phyloP scores from a whole-genome alignment of 805 yeast species.

The Pichia nakasei region DNA sequence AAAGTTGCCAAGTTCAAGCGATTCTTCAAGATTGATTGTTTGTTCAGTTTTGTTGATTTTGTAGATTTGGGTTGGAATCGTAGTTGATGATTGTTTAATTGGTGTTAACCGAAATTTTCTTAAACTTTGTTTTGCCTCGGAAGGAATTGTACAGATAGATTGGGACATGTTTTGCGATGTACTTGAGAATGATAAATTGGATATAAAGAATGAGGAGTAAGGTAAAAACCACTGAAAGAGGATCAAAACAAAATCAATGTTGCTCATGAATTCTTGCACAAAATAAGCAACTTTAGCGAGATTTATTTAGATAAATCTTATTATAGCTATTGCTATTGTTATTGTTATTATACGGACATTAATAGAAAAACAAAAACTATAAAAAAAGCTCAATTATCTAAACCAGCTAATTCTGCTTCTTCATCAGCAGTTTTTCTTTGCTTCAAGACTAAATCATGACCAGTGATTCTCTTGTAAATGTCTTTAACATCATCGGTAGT shows the following conservation, averaged over 20 bases:
- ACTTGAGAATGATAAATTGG: too few relatives aligned
- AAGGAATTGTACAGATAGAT: constrained; percentile 52
- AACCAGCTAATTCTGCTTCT: constrained; percentile 39
- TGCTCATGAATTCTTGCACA: too few relatives aligned
- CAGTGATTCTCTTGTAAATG: constrained; percentile 82
- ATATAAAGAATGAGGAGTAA: too few relatives aligned
- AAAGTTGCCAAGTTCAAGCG: constrained; percentile 36
- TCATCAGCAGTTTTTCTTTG: constrained; percentile 63
- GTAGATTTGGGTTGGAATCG: constrained; percentile 54
- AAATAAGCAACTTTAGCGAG: too few relatives aligned
- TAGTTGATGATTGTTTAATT: constrained; percentile 50
- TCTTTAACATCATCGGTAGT: constrained; percentile 97
- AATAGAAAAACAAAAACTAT: background rate
- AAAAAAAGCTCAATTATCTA: constrained; percentile 10
- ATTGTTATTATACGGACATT: too few relatives aligned
- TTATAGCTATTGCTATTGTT: too few relatives aligned
- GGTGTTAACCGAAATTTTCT: constrained; percentile 61
- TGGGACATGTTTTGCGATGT: constrained; percentile 29
- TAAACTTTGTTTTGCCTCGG: constrained; percentile 49
- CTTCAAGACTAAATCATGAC: constrained; percentile 83
- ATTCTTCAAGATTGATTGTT: constrained; percentile 40
- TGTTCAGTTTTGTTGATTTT: constrained; percentile 48
- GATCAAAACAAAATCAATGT: too few relatives aligned
- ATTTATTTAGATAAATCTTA: too few relatives aligned
- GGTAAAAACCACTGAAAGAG: too few relatives aligned